Base-by-base conservation (phyloP, 1,284 basidiomycete species). In the Calocybe gambosa region DNA sequence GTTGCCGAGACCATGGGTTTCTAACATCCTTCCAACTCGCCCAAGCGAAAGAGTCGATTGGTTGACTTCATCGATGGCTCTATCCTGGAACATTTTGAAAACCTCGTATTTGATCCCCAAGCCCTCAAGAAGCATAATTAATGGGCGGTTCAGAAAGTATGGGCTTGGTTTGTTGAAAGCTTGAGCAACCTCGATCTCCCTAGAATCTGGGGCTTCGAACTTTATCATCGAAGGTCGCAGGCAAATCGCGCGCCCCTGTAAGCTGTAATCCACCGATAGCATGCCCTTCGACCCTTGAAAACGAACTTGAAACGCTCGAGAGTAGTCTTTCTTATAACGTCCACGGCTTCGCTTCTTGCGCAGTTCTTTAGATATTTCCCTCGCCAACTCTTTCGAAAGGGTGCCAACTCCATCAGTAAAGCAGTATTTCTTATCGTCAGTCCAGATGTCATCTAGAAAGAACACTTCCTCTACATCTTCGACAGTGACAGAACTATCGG, bases 391-490 rank as follows among this genome's bases (percentile, higher is more conserved):
- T 3, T 62, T 58, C 0, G 83, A 85, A 49, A 87, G 75, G 0
- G 75, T 83, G 0, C 84, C 85, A 7, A 84, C 77, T 6, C 85
- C 85, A 54, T 87, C 84, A 0, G 83, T 85, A 58, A 83, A 83
- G 47, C 65, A 67, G 40, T 72, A 75, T 15, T 63, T 62, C 1
- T 53, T 50, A 44, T 58, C 58, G 1, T 29, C 15, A 3, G 61
- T 62, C 13, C 61, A 58, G 50, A 85, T 77, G 58, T 86, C 84
- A 0, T 52, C 42, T 0, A 70, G 43, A 2, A 54, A 9, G 2
- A 72, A 45, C 7, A 86, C 69, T 52, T 84, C 74, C 37, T 79
- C 77, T 1, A 73, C 69, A 15, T 71, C 66, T 20, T 71, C 65
- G 10, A 81, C 67, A 16, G 68, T 56, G 12, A 82, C 66, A 0